Evolutionary conservation across 768 basidiomycete genomes (phyloP), one percentile per base, ranked within the genome.

Genomic region (Dioszegia hungarica): DNA sequence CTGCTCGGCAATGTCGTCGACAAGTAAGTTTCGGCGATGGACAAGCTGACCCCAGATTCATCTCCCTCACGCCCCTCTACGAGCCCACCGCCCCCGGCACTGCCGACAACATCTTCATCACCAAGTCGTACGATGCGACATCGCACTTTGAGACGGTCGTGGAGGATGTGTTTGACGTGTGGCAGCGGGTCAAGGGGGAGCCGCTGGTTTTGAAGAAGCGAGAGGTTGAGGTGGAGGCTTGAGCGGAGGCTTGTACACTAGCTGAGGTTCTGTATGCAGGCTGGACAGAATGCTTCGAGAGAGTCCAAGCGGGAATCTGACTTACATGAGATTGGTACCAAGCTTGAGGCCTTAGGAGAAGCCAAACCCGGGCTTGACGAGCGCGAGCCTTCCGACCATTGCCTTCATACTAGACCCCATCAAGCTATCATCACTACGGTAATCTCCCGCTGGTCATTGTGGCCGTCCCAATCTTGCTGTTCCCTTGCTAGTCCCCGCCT

Each of bases 81-180:
- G 87, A 86, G 25, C 92, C 95, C 6, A 91, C 92, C 3, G 81
- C 88, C 43, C 77, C 83, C 38, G 95, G 95, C 56, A 73, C 82
- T 60, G 78, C 80, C 41, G 93, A 99, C 80, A 88, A 90, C 75
- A 89, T 99, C 75, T 99, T 89, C 81, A 86, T 99, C 79, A 99
- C 95, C 53, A 87, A 87, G 54, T 95, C 92, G 15, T 99, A 98
- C 78, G 95, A 99, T 74, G 94, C 95, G 8, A 97, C 95, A 11
- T 92, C 90, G 27, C 95, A 99, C 79, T 98, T 99, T 75, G 95
- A 99, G 81, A 95, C 90, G 25, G 93, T 98, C 44, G 90, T 94
- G 24, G 91, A 97, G 49, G 94, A 99, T 59, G 95, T 99, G 34
- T 86, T 88, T 60, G 89, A 97, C 77, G 90, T 98, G 38, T 99